Evolutionary conservation across 768 basidiomycete species (phyloP).

Genomic region (Multifurca ochricompacta): DNA sequence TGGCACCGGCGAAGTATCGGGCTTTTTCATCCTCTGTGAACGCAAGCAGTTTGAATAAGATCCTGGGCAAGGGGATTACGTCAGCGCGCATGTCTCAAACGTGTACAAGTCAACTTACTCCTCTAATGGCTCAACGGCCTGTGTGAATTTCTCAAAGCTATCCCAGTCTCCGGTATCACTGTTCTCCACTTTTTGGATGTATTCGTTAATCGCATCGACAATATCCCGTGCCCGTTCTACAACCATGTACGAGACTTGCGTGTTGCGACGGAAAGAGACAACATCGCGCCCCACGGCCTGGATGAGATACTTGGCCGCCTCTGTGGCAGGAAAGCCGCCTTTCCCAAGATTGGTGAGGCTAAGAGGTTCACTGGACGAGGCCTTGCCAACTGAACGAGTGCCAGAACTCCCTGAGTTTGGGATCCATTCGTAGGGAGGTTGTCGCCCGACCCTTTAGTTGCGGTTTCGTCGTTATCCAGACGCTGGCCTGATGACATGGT

Average conservation of each 20-base stretch:
- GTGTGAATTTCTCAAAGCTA: slow-evolving; percentile 18
- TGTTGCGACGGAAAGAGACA: slow-evolving; percentile 18
- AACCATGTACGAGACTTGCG: slow-evolving; percentile 19
- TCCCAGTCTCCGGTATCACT: slow-evolving; percentile 7
- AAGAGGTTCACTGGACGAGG: not conserved
- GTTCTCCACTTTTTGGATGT: slow-evolving; percentile 14
- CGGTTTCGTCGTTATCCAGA: not conserved
- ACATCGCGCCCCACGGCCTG: slow-evolving; percentile 16
- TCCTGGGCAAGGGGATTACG: not conserved
- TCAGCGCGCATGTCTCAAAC: not conserved
- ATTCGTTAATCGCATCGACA: slow-evolving; percentile 12
- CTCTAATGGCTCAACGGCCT: slow-evolving; percentile 22
- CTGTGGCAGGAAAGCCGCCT: slow-evolving; percentile 10
- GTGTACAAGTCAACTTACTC: slow-evolving; percentile 1
- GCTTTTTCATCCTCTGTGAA: slow-evolving; percentile 11
- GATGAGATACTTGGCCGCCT: slow-evolving; percentile 17
- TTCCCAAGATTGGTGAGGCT: not conserved
- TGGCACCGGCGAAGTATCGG: not conserved
- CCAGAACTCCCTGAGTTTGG: no score
- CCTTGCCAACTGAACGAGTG: not conserved
- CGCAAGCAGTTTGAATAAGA: slow-evolving; percentile 6
- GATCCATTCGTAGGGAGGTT: no score
- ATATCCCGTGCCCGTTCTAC: slow-evolving; percentile 19
- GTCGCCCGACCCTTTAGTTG: no score
- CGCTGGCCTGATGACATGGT: not conserved